A percentile compares a stretch with the other conserved stretches of the same genome.
Evolutionary conservation across 140 eudicot genomes (phyloP).

Genomic region (Senecio squalidus): DNA sequence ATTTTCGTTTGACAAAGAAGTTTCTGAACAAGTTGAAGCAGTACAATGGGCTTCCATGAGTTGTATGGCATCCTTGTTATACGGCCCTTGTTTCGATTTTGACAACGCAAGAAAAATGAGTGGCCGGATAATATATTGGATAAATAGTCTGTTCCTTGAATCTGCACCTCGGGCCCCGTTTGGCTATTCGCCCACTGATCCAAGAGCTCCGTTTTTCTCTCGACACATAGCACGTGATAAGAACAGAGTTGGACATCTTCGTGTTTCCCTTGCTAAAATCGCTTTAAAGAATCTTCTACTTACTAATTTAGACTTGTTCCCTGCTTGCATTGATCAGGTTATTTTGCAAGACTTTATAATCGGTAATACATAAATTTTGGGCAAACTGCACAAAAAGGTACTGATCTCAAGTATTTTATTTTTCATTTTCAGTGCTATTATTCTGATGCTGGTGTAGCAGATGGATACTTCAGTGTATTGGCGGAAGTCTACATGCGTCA

Average conservation of each 20-base stretch:
- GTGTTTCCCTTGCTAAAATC: slow-evolving; percentile 79
- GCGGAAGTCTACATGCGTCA: slow-evolving; percentile 99
- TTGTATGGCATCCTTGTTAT: slow-evolving; percentile 89
- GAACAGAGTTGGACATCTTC: slow-evolving; percentile 65
- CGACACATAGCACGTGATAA: slow-evolving; percentile 56
- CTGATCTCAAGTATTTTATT: background rate
- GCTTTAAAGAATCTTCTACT: slow-evolving; percentile 87
- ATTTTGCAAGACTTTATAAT: too few species aligned
- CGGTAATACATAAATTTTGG: slow-evolving; percentile 35
- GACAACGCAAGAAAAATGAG: slow-evolving; percentile 96
- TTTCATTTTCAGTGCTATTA: slow-evolving; percentile 58
- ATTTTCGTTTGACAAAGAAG: slow-evolving; percentile 73
- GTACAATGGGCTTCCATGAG: slow-evolving; percentile 96
- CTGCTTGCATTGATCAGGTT: slow-evolving; percentile 99
- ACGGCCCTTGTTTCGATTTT: slow-evolving; percentile 90
- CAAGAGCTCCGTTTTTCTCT: slow-evolving; percentile 66
- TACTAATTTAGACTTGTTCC: slow-evolving; percentile 86
- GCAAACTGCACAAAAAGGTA: background rate
- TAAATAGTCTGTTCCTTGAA: slow-evolving; percentile 81
- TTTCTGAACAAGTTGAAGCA: slow-evolving; percentile 86
- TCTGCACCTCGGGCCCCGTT: slow-evolving; percentile 76
- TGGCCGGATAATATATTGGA: slow-evolving; percentile 92
- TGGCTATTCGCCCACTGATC: slow-evolving; percentile 93
- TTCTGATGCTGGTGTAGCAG: slow-evolving; percentile 92
- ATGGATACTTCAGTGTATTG: slow-evolving; percentile 91